Base-by-base conservation (phyloP, 2,329 filamentous ascomycete genomes). In the Botryotinia narcissicola region DNA sequence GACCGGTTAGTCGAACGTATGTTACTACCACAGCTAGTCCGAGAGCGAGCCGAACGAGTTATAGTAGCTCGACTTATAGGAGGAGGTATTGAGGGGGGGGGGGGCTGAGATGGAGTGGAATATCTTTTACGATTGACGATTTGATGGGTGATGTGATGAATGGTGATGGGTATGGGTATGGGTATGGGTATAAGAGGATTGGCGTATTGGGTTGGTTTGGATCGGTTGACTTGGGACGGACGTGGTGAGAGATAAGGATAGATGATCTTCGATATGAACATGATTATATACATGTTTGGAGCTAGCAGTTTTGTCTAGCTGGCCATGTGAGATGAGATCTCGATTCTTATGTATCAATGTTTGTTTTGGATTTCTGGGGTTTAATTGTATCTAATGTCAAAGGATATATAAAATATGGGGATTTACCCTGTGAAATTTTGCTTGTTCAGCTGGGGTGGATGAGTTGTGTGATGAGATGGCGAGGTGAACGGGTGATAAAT, bases 11-110 rank as follows among this genome's bases (percentile, higher is more conserved):
- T 12, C 29, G 48, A 9, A 68, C 66, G 0, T 68, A 68, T 42
- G 37, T 68, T n/a, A 42, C 66, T 10, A 42, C 66, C 2, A 42
- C 66, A 2, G 1, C 66, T 16, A 68, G 66, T 37, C 66, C 66
- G 7, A n/a, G 66, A 32, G n/a, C 66, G 22, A 68, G 66, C 16
- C 66, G 54, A 32, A 68, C 66, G 4, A 68, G 66, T 25, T 68
- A 68, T 44, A 51, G 35, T 20, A 68, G 35, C 9, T 57, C 66
- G 9, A 68, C 66, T 18, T 4, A 42, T 42, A 57, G 66, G 16
- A 48, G 54, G 9, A 40, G 64, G 51, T 35, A 54, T 67, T 57
- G 51, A 57, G 51, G 25, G 48, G 25, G 2, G 6, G 25, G n/a
- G n/a, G n/a, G 20, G n/a, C 1, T 51, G 46, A 22, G 35, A 29